phyloP scores from a whole-genome alignment of 163 green algal genomes.

The Trebouxiophyceae sp. region DNA sequence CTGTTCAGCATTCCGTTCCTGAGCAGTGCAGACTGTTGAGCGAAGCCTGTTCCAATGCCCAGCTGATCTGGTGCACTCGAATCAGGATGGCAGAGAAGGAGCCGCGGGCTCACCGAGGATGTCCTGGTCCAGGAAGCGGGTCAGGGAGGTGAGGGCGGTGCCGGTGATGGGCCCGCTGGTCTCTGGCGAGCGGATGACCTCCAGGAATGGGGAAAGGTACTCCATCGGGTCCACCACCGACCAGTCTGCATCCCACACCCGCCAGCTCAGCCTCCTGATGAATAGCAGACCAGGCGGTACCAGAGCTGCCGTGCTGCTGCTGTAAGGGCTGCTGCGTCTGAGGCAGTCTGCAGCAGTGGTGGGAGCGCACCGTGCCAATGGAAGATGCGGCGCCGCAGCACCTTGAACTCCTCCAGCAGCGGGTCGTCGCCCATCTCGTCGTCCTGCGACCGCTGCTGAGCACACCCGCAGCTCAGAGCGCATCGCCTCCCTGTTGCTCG shows the following conservation, averaged over 20 bases:
- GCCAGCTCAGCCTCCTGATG: background rate
- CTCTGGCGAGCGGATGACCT: constrained; percentile 79
- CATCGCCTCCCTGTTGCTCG: background rate
- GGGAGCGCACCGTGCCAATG: constrained; percentile 29
- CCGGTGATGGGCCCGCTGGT: constrained; percentile 85
- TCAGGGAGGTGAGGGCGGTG: constrained; percentile 71
- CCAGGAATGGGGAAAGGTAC: constrained; percentile 87
- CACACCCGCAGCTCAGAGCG: background rate
- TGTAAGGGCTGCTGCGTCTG: too few species aligned
- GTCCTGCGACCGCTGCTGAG: constrained; percentile 24
- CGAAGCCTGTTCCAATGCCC: too few species aligned
- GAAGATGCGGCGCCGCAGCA: constrained; percentile 51
- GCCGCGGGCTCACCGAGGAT: constrained; percentile 36
- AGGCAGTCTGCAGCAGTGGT: too few species aligned
- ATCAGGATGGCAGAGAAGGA: too few species aligned
- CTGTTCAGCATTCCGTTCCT: too few species aligned
- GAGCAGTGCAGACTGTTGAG: too few species aligned
- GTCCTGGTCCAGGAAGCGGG: constrained; percentile 65
- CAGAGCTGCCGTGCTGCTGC: too few species aligned
- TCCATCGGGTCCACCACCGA: constrained; percentile 58
- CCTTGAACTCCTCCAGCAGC: constrained; percentile 60
- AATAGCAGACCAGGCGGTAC: background rate
- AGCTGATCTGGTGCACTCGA: too few species aligned
- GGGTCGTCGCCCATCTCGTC: constrained; percentile 53
- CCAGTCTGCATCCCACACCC: constrained; percentile 55